Conservation (phyloP, 495 filamentous ascomycete species). For the Trichoderma orchidacearum region DNA sequence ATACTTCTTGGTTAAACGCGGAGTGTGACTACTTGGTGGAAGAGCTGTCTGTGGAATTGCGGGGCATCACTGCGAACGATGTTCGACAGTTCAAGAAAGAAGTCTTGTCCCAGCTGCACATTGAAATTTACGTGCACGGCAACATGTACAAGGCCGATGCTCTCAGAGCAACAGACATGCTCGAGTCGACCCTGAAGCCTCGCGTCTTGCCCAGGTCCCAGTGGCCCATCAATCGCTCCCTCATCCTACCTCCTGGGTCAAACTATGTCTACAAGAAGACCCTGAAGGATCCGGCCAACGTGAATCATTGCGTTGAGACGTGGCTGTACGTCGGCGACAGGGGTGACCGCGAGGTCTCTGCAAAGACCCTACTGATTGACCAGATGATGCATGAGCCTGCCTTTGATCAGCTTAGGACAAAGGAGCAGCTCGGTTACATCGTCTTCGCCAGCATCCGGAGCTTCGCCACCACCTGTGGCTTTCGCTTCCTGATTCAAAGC, state of each 20-base stretch:
- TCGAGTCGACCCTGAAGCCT: constrained; percentile 69
- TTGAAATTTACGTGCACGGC: constrained; percentile 80
- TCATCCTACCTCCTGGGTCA: constrained; percentile 64
- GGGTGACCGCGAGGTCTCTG: constrained; percentile 48
- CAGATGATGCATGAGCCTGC: constrained; percentile 87
- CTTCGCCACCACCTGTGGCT: constrained; percentile 61
- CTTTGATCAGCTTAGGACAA: constrained; percentile 88
- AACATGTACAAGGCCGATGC: constrained; percentile 96
- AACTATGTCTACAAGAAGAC: constrained; percentile 72
- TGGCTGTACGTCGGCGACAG: constrained; percentile 67
- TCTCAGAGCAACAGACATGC: constrained; percentile 66
- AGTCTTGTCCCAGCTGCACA: constrained; percentile 68
- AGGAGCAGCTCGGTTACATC: constrained; percentile 95
- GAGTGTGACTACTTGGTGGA: constrained; percentile 73
- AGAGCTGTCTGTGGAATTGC: constrained; percentile 65
- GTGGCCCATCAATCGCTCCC: constrained; percentile 62
- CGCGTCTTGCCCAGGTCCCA: constrained; percentile 61
- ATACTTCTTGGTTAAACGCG: constrained; percentile 60
- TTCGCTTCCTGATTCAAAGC: constrained; percentile 87
- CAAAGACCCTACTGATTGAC: constrained; percentile 70
- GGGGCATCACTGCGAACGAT: constrained; percentile 57
- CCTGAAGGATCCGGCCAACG: constrained; percentile 78
- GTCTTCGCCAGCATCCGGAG: constrained; percentile 71
- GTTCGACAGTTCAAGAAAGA: constrained; percentile 68
- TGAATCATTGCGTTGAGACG: constrained; percentile 96